phyloP scores from a whole-genome alignment of 2,329 filamentous ascomycete species.

The Orbilia javanica region DNA sequence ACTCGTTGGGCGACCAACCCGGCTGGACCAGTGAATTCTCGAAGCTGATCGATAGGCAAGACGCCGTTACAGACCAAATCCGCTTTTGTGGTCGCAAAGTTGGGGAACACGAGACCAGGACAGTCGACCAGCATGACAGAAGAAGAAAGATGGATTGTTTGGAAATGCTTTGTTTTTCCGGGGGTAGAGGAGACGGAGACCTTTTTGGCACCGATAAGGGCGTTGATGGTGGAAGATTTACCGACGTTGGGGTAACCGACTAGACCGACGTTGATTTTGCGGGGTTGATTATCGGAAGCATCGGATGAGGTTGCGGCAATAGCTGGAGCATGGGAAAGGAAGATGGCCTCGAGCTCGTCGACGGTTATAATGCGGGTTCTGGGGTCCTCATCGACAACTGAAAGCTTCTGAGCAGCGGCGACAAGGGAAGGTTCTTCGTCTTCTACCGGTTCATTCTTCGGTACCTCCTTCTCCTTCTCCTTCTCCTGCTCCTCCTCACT shows the following conservation, averaged over 20 bases:
- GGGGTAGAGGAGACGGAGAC: slow-evolving; percentile 97
- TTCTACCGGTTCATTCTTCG: slow-evolving; percentile 60
- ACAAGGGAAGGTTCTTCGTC: slow-evolving; percentile 62
- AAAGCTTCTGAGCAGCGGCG: slow-evolving; percentile 46
- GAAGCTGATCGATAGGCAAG: slow-evolving; percentile 93
- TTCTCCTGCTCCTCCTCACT: slow-evolving; percentile 37
- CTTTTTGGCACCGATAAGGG: slow-evolving; percentile 97
- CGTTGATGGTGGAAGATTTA: slow-evolving; percentile 99
- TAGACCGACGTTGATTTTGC: slow-evolving; percentile 78
- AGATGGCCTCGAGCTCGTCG: slow-evolving; percentile 67
- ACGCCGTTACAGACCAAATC: slow-evolving; percentile 96
- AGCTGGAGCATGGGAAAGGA: slow-evolving; percentile 47
- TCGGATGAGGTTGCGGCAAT: slow-evolving; percentile 8
- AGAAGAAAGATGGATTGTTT: slow-evolving; percentile 93
- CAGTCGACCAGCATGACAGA: slow-evolving; percentile 95
- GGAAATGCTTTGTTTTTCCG: slow-evolving; percentile 99
- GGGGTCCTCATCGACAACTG: slow-evolving; percentile 65
- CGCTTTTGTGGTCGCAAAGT: slow-evolving; percentile 95
- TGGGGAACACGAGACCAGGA: slow-evolving; percentile 97
- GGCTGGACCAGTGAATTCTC: slow-evolving; percentile 90
- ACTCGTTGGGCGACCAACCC: slow-evolving; percentile 86
- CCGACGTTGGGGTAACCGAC: slow-evolving; percentile 99
- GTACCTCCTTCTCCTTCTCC: slow-evolving; percentile 61
- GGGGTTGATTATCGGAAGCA: slow-evolving; percentile 16
- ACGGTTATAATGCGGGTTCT: slow-evolving; percentile 71